Evolutionary conservation across 345 rosid genomes (phyloP).

Genomic region (Ricinus communis): DNA sequence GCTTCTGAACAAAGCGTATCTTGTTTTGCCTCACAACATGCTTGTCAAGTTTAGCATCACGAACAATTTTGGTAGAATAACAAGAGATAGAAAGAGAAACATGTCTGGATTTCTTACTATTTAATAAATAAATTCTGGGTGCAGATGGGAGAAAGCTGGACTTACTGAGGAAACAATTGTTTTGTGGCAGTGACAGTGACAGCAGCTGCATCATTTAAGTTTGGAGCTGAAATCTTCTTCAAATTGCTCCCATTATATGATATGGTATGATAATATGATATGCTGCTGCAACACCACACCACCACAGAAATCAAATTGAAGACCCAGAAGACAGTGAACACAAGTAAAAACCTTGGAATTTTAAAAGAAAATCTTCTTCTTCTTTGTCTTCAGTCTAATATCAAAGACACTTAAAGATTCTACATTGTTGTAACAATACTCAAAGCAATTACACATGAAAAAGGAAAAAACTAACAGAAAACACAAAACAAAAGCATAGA

Average conservation of each 20-base stretch:
- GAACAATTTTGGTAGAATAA: slow-evolving; percentile 58
- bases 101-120: slow-evolving; percentile 27
- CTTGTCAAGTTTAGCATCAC: slow-evolving; percentile 63
- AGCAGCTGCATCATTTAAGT: neutral
- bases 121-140: neutral
- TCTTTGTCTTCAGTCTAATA: too few relatives aligned
- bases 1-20: slow-evolving; percentile 74
- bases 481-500: too few relatives aligned
- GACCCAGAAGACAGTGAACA: slow-evolving; percentile 3
- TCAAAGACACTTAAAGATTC: too few relatives aligned
- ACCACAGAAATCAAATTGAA: neutral
- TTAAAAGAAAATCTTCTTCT: too few relatives aligned
- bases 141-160: slow-evolving; percentile 41
- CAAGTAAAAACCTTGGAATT: too few relatives aligned
- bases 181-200: slow-evolving; percentile 33
- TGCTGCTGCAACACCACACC: neutral
- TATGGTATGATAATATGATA: too few relatives aligned
- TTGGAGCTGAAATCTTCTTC: neutral
- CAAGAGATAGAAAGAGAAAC: slow-evolving; percentile 36
- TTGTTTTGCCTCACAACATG: slow-evolving; percentile 68
- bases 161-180: slow-evolving; percentile 21
- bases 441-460: too few relatives aligned
- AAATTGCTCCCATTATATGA: neutral
- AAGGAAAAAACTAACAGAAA: too few relatives aligned
- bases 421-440: too few relatives aligned